Conservation (phyloP, 176 grass and related monocot species). For the Phragmites australis region DNA sequence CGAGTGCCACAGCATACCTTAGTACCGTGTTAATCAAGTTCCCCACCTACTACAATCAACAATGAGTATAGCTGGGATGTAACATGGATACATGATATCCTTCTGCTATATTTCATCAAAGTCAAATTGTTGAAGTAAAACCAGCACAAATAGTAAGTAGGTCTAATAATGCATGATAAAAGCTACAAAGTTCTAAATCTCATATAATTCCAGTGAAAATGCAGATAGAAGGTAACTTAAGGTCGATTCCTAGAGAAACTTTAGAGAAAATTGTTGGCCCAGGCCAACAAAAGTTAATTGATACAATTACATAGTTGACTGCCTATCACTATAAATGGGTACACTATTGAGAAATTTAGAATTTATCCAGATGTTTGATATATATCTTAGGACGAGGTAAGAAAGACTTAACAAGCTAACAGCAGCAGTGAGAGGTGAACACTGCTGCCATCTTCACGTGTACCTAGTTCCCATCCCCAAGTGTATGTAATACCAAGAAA, state of each 20-base stretch:
- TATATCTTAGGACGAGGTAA: constrained; percentile 4
- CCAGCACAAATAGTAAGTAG: background rate
- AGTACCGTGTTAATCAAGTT: background rate
- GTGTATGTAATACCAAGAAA: background rate
- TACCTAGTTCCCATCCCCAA: background rate
- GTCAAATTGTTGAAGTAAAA: background rate
- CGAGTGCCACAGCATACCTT: background rate
- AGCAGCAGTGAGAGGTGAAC: background rate
- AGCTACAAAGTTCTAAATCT: background rate
- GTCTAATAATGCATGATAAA: background rate
- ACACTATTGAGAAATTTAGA: background rate
- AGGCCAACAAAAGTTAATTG: background rate
- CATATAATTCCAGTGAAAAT: constrained; percentile 3
- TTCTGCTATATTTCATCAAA: background rate
- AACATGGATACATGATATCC: background rate
- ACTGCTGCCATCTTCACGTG: background rate
- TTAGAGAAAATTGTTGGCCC: background rate
- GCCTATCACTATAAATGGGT: background rate
- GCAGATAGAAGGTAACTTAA: background rate
- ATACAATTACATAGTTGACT: background rate
- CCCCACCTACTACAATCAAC: background rate
- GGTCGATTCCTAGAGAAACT: background rate
- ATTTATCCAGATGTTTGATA: background rate
- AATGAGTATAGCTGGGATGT: background rate
- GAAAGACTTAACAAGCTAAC: background rate